Conservation (phyloP, 2,329 filamentous ascomycete species). For the Aspergillus niger region DNA sequence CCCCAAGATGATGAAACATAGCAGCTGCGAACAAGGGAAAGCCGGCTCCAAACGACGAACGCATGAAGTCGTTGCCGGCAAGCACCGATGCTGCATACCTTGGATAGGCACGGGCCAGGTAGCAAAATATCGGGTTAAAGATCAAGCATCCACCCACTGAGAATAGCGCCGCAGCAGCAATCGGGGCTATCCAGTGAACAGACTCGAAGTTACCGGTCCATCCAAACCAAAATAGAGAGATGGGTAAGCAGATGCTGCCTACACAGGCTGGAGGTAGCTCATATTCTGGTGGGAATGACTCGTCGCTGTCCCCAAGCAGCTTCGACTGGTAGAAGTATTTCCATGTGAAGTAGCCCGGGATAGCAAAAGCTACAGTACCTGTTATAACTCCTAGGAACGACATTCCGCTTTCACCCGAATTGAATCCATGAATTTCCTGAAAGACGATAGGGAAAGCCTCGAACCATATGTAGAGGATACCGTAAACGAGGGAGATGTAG, state of each 20-base stretch:
- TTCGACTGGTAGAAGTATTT: conserved; percentile 22
- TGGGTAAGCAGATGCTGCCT: conserved; percentile 59
- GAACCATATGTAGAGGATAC: too few species aligned
- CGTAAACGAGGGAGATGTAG: too few species aligned
- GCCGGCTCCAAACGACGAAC: conserved; percentile 56
- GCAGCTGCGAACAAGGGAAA: conserved; percentile 35
- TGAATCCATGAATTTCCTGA: too few species aligned
- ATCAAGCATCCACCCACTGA: conserved; percentile 72
- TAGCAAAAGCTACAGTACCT: too few species aligned
- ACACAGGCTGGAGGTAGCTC: conserved; percentile 63
- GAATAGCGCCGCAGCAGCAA: conserved; percentile 64
- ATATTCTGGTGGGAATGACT: conserved; percentile 39
- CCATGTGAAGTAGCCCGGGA: conserved; percentile 36
- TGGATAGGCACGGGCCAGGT: conserved; percentile 72
- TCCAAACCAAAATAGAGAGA: conserved; percentile 69
- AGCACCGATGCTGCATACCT: conserved; percentile 71
- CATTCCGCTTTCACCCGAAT: too few species aligned
- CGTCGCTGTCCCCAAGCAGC: conserved; percentile 21
- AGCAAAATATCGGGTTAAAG: conserved; percentile 73
- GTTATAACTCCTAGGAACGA: too few species aligned
- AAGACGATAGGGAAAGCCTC: too few species aligned
- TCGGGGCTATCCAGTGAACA: conserved; percentile 65
- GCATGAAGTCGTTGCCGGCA: conserved; percentile 71
- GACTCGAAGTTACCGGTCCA: conserved; percentile 61
- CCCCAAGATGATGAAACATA: conserved; percentile 38